Evolutionary conservation across 768 basidiomycete genomes (phyloP), one percentile per base, ranked within the genome.

Genomic region (Suillus alpinus): DNA sequence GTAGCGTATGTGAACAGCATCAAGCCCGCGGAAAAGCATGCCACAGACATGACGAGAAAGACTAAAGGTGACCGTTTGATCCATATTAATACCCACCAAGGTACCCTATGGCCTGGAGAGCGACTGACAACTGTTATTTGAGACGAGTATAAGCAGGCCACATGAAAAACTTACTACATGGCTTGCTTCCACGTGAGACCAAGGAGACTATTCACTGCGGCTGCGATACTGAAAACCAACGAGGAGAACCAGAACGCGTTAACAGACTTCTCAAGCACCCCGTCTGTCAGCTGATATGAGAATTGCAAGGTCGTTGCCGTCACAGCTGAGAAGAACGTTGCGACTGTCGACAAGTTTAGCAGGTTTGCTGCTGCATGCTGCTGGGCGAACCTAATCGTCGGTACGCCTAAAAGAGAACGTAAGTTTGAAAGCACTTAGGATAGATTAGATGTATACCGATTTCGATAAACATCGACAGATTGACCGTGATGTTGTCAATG

Each of bases 31-130:
- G 88, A 92, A 73, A 93, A 93, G 73, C 87, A 89, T 43, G 89
- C 88, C 49, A 92, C 90, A 57, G 91, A 91, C 71, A 92, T 80
- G 61, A 92, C 90, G 50, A 92, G 83, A 76, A 92, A 91, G 63
- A 92, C 88, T 37, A 93, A 79, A 14, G 91, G 91, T 6, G 89
- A 90, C 39, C 90, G 80, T 69, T 92, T 92, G 76, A 92, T 92
- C 91, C 89, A 93, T 65, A 92, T 92, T 44, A 82, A 70, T 26
- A 84, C 81, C 82, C 82, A 83, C 81, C 82, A 83, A 9, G 82
- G 82, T 55, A 83, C 82, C 62, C 81, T 78, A 64, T 83, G 78
- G 57, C 81, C 80, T 57, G 82, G 82, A 6, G 83, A 84, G 37
- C 82, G 83, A 61, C 81, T 82, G 58, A 10, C 59, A 65, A 63